These are phyloP conservation scores for Chrysoporthe puriensis DNA, from an alignment of 2,329 filamentous ascomycete species.

Conservation along the genomic window DNA sequence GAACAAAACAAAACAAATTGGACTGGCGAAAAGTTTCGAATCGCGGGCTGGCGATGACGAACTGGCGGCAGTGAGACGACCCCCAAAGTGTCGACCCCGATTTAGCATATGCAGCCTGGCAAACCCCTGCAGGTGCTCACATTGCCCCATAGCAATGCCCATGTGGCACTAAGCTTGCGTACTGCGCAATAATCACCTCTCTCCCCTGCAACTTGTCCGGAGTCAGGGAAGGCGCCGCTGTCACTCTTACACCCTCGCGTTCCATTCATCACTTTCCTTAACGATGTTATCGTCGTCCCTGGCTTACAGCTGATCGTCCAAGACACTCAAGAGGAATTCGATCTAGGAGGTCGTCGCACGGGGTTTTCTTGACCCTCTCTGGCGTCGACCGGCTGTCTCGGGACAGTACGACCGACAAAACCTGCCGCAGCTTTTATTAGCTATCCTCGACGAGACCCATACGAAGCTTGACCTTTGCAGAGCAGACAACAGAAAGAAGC, in stretches of 20 bases:
- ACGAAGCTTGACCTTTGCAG: not conserved
- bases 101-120: conserved; percentile 24
- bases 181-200: conserved; percentile 9
- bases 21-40: not conserved
- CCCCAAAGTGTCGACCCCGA: conserved; percentile 17
- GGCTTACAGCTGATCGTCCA: not conserved
- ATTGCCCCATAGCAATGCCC: conserved; percentile 13
- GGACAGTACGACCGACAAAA: not conserved
- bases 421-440: not conserved
- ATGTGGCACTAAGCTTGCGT: conserved; percentile 26
- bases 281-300: not conserved
- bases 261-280: conserved; percentile 10
- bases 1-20: not conserved
- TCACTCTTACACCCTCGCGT: conserved; percentile 3
- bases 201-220: conserved; percentile 28
- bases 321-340: not conserved
- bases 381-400: not conserved
- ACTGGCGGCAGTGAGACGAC: conserved; percentile 13
- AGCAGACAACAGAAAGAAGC: conserved; percentile 17
- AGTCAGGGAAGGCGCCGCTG: conserved; percentile 18
- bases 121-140: conserved; percentile 11
- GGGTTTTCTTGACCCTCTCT: not conserved
- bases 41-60: conserved; percentile 13
- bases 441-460: not conserved
- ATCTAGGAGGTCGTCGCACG: not conserved